Conservation (phyloP, 768 basidiomycete genomes). For the Termitomyces titanicus region DNA sequence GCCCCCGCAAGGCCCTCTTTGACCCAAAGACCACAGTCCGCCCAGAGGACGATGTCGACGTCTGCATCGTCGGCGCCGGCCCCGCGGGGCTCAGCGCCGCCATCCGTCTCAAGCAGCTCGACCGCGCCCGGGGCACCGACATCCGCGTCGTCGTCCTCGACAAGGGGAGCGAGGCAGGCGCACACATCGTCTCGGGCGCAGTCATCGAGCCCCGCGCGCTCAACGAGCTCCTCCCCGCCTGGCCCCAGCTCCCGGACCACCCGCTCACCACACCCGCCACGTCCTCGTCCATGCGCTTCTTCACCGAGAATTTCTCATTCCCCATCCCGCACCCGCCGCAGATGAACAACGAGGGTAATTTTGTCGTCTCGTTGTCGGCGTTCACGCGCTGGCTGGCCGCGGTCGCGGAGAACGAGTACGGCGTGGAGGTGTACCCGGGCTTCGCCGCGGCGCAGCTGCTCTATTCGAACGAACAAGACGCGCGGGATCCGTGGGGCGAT, state of each 20-base stretch:
- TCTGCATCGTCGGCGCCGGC: conserved; percentile 95
- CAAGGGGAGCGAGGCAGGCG: conserved; percentile 90
- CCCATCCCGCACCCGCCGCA: conserved; percentile 96
- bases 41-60: conserved; percentile 89
- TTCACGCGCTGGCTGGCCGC: conserved; percentile 87
- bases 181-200: conserved; percentile 94
- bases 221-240: conserved; percentile 86
- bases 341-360: conserved; percentile 94
- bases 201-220: conserved; percentile 92
- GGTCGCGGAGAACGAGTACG: conserved; percentile 74
- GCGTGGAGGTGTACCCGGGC: conserved; percentile 95
- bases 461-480: conserved; percentile 51
- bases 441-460: conserved; percentile 90
- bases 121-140: conserved; percentile 72
- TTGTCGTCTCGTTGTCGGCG: conserved; percentile 83
- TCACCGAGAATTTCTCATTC: conserved; percentile 64
- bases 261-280: conserved; percentile 81
- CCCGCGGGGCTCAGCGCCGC: conserved; percentile 97
- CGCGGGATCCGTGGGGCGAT: conserved; percentile 35
- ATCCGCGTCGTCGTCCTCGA: conserved; percentile 92
- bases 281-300: conserved; percentile 79
- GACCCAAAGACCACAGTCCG: conserved; percentile 70
- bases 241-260: conserved; percentile 60
- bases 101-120: conserved; percentile 91
- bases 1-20: conserved; percentile 24